Conservation (phyloP, 1,139 yeast genomes). For the Meyerozyma guilliermondii region DNA sequence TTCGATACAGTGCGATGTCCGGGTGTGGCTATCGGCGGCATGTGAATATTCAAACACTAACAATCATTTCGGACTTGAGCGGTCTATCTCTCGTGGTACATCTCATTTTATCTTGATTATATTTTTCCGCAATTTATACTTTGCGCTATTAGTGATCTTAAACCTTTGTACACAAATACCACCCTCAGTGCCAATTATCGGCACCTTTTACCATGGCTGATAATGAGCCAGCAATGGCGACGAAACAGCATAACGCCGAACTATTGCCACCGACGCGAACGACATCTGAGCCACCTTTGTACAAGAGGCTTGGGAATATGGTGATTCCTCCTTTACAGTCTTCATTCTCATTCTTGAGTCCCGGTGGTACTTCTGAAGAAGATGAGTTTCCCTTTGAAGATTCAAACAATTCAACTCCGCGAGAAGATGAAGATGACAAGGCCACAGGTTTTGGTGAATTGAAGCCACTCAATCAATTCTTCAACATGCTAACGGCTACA, state of each 20-base stretch:
- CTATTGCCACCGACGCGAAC: no score
- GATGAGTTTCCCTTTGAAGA: constrained; percentile 3
- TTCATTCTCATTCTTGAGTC: constrained; percentile 4
- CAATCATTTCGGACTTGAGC: no score
- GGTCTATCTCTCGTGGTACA: no score
- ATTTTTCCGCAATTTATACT: no score
- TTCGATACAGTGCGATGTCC: neutral
- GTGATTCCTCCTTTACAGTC: constrained; percentile 13
- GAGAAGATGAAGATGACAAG: constrained; percentile 17
- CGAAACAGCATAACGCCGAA: no score
- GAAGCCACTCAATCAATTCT: constrained; percentile 15
- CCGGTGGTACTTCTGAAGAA: constrained; percentile 4
- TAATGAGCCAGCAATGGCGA: neutral
- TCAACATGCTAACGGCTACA: neutral
- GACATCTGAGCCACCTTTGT: constrained; percentile 5
- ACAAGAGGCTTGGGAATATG: constrained; percentile 9
- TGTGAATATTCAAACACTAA: neutral
- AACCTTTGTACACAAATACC: neutral
- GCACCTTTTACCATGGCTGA: neutral
- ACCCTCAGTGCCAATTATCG: neutral
- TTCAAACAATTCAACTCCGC: neutral
- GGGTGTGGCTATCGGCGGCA: neutral
- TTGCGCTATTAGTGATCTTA: neutral
- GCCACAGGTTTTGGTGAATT: constrained; percentile 17
- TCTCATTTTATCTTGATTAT: no score